Percentiles rank a stretch among this genome's conserved stretches.
phyloP scores from a whole-genome alignment of 1,284 basidiomycete species.

The Ustilago loliicola region DNA sequence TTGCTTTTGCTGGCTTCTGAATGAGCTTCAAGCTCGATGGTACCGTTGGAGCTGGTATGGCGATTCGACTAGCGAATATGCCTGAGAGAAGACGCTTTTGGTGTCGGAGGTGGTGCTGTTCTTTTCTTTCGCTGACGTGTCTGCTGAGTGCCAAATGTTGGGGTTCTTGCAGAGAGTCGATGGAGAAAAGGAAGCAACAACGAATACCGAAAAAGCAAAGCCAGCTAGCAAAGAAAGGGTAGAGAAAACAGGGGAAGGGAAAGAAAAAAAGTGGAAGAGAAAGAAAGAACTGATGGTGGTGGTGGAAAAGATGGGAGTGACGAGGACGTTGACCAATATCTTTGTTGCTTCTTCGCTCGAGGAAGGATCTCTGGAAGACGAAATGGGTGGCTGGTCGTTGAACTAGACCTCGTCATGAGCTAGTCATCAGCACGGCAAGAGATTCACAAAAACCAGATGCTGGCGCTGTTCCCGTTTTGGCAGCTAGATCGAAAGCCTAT shows the following conservation, averaged over 20 bases:
- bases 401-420: constrained; percentile 3
- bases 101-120: not conserved
- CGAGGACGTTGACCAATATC: not conserved
- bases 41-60: not conserved
- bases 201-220: constrained; percentile 12
- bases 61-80: constrained; percentile 17
- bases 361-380: too few species aligned
- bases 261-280: constrained; percentile 8
- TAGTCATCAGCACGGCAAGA: not conserved
- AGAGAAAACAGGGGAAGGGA: constrained; percentile 12
- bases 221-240: constrained; percentile 19
- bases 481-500: not conserved
- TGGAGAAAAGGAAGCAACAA: not conserved
- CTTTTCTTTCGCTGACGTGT: not conserved
- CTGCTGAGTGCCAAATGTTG: constrained; percentile 7
- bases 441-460: too few species aligned
- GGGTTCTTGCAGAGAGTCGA: not conserved
- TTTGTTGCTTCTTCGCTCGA: too few species aligned
- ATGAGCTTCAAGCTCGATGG: constrained; percentile 5
- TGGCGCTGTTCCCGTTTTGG: constrained; percentile 11
- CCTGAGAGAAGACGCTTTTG: too few species aligned
- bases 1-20: constrained; percentile 9
- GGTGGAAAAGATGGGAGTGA: constrained; percentile 12
- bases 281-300: constrained; percentile 34
- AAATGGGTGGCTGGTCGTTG: constrained; percentile 10